Evolutionary conservation across 2,329 filamentous ascomycete species (phyloP).

Genomic region (Exophiala xenobiotica): DNA sequence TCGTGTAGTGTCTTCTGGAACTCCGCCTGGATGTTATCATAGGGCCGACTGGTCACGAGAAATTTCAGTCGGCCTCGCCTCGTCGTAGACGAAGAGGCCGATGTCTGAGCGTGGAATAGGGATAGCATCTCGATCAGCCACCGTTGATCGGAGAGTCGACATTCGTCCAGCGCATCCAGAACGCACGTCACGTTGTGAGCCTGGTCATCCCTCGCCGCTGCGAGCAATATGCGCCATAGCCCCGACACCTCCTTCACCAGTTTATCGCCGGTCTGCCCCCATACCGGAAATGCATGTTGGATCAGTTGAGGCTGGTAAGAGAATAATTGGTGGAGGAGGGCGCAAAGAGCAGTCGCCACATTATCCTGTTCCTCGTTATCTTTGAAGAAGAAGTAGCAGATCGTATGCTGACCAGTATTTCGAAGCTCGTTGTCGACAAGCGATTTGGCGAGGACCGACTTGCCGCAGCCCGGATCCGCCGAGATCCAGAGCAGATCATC

Average conservation of each 20-base stretch:
- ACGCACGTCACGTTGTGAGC: conserved; percentile 9
- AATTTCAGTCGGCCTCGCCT: conserved; percentile 24
- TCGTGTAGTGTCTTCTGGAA: conserved; percentile 16
- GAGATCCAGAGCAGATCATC: conserved; percentile 41
- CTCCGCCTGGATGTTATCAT: conserved; percentile 27
- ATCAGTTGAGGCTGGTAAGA: conserved; percentile 30
- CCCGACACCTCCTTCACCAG: neutral
- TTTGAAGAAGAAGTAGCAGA: conserved; percentile 42
- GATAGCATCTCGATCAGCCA: conserved; percentile 8
- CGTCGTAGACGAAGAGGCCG: neutral
- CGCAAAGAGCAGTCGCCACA: conserved; percentile 35
- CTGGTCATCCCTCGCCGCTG: conserved; percentile 1
- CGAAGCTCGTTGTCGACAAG: conserved; percentile 36
- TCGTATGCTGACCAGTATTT: conserved; percentile 13
- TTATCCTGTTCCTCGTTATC: conserved; percentile 38
- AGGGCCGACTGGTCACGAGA: conserved; percentile 35
- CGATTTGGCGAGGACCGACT: conserved; percentile 40
- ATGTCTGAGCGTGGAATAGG: conserved; percentile 1
- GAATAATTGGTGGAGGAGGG: conserved; percentile 42
- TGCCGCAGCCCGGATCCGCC: conserved; percentile 44
- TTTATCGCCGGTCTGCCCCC: conserved; percentile 5
- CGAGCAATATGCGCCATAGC: conserved; percentile 16
- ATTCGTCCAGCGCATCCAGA: conserved; percentile 24
- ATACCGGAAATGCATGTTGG: conserved; percentile 5
- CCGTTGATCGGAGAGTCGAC: conserved; percentile 6